Evolutionary conservation across 371 early-diverging fungal genomes (phyloP).

Genomic region (Fennellomyces sp.): DNA sequence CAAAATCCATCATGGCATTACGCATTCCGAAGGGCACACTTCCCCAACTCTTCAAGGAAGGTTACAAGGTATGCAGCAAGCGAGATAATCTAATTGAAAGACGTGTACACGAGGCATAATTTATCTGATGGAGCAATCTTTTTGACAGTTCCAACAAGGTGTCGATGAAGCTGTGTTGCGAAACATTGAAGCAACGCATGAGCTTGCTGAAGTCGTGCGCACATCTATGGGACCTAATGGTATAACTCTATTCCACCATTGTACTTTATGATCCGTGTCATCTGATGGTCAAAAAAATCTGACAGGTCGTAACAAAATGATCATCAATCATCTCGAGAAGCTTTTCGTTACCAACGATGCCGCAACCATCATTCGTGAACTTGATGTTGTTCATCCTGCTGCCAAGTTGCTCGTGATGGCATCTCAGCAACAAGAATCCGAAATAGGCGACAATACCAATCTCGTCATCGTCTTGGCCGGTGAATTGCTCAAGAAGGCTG

Average conservation of each 20-base stretch:
- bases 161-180: constrained; percentile 95
- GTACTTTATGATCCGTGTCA: not conserved
- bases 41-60: constrained; percentile 94
- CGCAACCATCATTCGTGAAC: constrained; percentile 97
- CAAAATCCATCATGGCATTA: constrained; percentile 77
- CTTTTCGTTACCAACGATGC: constrained; percentile 99
- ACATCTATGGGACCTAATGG: constrained; percentile 98
- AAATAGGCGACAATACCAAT: constrained; percentile 97
- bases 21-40: constrained; percentile 90
- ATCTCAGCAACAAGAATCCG: constrained; percentile 97
- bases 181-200: constrained; percentile 93
- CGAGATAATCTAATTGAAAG: not conserved
- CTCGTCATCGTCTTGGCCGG: constrained; percentile 94
- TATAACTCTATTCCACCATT: constrained; percentile 28
- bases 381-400: constrained; percentile 99
- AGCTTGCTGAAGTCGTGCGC: constrained; percentile 89
- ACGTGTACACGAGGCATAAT: not conserved
- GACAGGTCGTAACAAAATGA: constrained; percentile 98
- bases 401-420: constrained; percentile 97
- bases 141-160: constrained; percentile 86
- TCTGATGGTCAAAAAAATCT: not conserved
- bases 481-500: constrained; percentile 93
- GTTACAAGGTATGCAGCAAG: constrained; percentile 79
- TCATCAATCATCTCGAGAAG: constrained; percentile 97
- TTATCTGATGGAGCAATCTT: not conserved